These are phyloP conservation scores for Dryas octopetala DNA, from an alignment of 306 rosid genomes.

Conservation along the genomic window DNA sequence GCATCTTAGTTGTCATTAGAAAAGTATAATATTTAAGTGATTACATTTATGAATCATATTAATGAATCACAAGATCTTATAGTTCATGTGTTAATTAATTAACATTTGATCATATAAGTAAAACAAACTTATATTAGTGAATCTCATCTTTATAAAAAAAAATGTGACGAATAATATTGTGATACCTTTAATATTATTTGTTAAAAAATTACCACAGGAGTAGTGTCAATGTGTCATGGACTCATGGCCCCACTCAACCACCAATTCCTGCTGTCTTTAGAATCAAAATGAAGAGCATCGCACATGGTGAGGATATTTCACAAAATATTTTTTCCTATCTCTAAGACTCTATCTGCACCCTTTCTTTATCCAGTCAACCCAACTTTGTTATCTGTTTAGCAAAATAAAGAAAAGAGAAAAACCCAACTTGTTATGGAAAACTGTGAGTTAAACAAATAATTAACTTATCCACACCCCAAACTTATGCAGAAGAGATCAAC, in stretches of 20 bases:
- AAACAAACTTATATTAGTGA: too few relatives aligned
- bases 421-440: background rate
- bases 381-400: background rate
- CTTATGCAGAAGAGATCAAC: background rate
- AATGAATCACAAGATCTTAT: too few relatives aligned
- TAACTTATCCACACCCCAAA: background rate
- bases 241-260: slow-evolving; percentile 13
- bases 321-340: slow-evolving; percentile 9
- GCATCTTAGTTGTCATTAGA: too few relatives aligned
- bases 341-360: background rate
- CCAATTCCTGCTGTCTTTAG: slow-evolving; percentile 21
- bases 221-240: background rate
- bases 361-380: slow-evolving; percentile 11
- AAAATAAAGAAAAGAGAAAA: too few relatives aligned
- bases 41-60: too few relatives aligned
- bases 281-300: slow-evolving; percentile 8
- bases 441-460: background rate
- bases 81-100: too few relatives aligned
- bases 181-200: too few relatives aligned
- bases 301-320: slow-evolving; percentile 27
- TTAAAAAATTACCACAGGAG: background rate
- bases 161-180: too few relatives aligned
- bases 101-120: too few relatives aligned
- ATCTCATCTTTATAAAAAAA: too few relatives aligned
- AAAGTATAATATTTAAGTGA: too few relatives aligned